phyloP scores from a whole-genome alignment of 1,284 basidiomycete species.

The Amylostereum chailletii region DNA sequence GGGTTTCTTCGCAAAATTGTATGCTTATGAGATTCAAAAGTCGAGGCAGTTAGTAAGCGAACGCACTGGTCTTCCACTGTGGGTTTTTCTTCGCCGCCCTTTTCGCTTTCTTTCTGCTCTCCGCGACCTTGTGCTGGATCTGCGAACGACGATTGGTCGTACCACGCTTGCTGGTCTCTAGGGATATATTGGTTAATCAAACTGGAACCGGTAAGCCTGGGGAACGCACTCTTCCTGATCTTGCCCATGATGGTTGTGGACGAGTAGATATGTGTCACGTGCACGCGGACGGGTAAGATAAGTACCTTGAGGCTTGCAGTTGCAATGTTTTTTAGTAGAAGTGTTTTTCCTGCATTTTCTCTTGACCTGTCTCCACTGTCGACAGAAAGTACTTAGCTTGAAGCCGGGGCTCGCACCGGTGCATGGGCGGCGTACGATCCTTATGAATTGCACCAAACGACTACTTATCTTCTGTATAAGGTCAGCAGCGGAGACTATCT shows the following conservation, averaged over 20 bases:
- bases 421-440: too few relatives aligned
- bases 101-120: conserved; percentile 71
- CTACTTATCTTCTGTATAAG: too few relatives aligned
- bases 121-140: conserved; percentile 73
- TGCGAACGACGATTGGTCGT: conserved; percentile 70
- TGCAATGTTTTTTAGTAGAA: too few relatives aligned
- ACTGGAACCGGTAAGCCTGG: not conserved
- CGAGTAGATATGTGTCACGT: too few relatives aligned
- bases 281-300: too few relatives aligned
- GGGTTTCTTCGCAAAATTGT: conserved; percentile 41
- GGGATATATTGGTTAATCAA: not conserved
- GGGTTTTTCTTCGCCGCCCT: conserved; percentile 78
- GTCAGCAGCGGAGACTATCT: too few relatives aligned
- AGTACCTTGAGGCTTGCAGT: too few relatives aligned
- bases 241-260: not conserved
- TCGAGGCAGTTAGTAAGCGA: not conserved
- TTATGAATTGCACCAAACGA: too few relatives aligned
- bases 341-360: too few relatives aligned
- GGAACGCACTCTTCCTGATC: conserved; percentile 5
- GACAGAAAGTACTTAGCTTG: too few relatives aligned
- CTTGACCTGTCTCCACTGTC: too few relatives aligned
- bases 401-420: too few relatives aligned
- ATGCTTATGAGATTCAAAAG: conserved; percentile 3
- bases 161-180: conserved; percentile 81
- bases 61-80: conserved; percentile 89